Evolutionary conservation across 2,329 filamentous ascomycete species (phyloP).

Genomic region (Chrysosporium queenslandicum): DNA sequence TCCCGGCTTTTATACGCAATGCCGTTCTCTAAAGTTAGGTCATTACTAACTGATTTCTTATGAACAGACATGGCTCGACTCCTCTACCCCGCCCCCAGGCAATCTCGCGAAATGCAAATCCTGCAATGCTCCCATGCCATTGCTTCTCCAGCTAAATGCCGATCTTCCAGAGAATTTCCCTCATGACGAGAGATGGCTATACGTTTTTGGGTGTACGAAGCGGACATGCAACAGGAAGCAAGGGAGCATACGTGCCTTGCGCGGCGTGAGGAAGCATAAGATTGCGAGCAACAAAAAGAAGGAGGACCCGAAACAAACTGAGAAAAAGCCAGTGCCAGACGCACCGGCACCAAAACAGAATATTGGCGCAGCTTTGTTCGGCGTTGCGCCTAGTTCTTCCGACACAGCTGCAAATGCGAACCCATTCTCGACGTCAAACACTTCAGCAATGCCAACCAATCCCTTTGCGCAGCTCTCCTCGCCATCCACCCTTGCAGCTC

Average conservation of each 20-base stretch:
- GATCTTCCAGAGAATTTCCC: slow-evolving; percentile 81
- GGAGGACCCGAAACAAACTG: slow-evolving; percentile 18
- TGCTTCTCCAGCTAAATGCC: slow-evolving; percentile 83
- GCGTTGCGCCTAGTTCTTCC: slow-evolving; percentile 33
- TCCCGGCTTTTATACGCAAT: not conserved
- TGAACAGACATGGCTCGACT: slow-evolving; percentile 71
- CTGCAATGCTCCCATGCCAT: slow-evolving; percentile 71
- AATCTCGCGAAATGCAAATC: slow-evolving; percentile 73
- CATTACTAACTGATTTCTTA: not conserved
- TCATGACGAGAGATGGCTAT: slow-evolving; percentile 75
- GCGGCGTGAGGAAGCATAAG: slow-evolving; percentile 50
- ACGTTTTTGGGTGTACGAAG: slow-evolving; percentile 71
- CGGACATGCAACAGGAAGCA: slow-evolving; percentile 71
- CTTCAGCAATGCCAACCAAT: slow-evolving; percentile 39
- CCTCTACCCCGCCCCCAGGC: slow-evolving; percentile 60
- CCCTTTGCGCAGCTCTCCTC: slow-evolving; percentile 48
- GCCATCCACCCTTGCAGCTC: slow-evolving; percentile 35
- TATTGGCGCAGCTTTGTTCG: slow-evolving; percentile 53
- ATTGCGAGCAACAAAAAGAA: slow-evolving; percentile 25
- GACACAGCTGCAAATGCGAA: slow-evolving; percentile 38
- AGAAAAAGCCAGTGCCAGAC: slow-evolving; percentile 14
- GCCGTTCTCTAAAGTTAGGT: not conserved
- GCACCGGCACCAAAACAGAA: slow-evolving; percentile 25
- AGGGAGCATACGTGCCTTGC: slow-evolving; percentile 67
- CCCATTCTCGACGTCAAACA: slow-evolving; percentile 44